These are phyloP conservation scores for Laetiporus sulphureus DNA, from an alignment of 1,284 basidiomycete species.

Conservation along the genomic window DNA sequence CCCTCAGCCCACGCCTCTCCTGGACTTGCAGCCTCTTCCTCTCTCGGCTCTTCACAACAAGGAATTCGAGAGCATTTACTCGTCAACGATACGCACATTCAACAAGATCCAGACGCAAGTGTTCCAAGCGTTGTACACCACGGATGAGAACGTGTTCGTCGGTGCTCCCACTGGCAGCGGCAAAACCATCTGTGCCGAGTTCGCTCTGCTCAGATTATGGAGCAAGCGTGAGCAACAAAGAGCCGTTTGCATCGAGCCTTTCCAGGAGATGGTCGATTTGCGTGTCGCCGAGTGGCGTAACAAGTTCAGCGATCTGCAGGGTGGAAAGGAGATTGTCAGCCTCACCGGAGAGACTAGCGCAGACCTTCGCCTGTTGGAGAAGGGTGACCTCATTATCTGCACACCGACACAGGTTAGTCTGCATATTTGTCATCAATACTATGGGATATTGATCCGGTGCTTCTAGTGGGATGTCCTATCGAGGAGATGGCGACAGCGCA, in stretches of 20 bases:
- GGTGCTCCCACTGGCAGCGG: conserved; percentile 96
- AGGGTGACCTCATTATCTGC: conserved; percentile 89
- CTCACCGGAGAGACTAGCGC: conserved; percentile 94
- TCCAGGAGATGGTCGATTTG: conserved; percentile 93
- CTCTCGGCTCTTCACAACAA: conserved; percentile 88
- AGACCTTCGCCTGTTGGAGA: conserved; percentile 87
- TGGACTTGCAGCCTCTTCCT: conserved; percentile 90
- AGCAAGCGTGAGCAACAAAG: conserved; percentile 75
- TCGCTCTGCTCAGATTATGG: conserved; percentile 91
- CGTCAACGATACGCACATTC: conserved; percentile 73
- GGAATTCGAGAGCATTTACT: conserved; percentile 85
- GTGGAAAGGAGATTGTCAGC: conserved; percentile 88
- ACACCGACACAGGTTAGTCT: conserved; percentile 71
- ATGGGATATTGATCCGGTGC: conserved; percentile 10
- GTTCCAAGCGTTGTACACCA: conserved; percentile 95
- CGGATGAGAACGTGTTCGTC: conserved; percentile 94
- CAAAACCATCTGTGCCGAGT: conserved; percentile 97
- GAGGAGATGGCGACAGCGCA: conserved; percentile 91
- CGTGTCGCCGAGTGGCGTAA: conserved; percentile 84
- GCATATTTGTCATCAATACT: not conserved
- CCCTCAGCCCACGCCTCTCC: conserved; percentile 86
- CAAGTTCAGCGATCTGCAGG: conserved; percentile 80
- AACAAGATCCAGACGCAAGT: conserved; percentile 99
- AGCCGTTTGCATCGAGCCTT: conserved; percentile 96
- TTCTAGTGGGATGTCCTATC: conserved; percentile 94